Base-by-base conservation (phyloP, 768 basidiomycete genomes). In the Suillus subalutaceus region DNA sequence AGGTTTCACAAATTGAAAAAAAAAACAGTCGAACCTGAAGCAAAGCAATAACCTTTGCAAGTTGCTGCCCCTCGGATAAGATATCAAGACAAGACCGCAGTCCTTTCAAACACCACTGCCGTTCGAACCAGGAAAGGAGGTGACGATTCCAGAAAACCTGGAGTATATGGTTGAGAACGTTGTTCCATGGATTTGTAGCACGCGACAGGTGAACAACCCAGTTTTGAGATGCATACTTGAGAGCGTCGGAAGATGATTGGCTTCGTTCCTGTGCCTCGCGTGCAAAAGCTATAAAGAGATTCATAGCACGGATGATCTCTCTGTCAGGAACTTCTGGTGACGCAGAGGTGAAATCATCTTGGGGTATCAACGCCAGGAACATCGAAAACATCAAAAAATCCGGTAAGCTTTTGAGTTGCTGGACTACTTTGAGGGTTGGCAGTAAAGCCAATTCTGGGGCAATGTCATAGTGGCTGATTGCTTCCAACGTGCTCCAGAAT, bases 161-260 rank as follows among this genome's bases (percentile, higher is more conserved):
- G n/a, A 48, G n/a, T 48, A n/a, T 10, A n/a, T 6, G n/a, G 4
- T 12, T 23, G 46, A n/a, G 12, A 4, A 10, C n/a, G 46, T n/a
- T 20, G 10, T 48, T 10, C 46, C 0, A 10, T 5, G 46, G 46
- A n/a, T 48, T 4, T 48, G 46, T 10, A 48, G n/a, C 46, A n/a
- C n/a, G 5, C 46, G 12, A 48, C 9, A 48, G 20, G n/a, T 48
- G n/a, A 8, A 9, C 8, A 8, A 20, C n/a, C 46, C n/a, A 48
- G n/a, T 48, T 48, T n/a, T 48, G 46, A n/a, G n/a, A 48, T 10
- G 46, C 46, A n/a, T 48, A 48, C 46, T 48, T n/a, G n/a, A 48
- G 46, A n/a, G 46, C 12, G 46, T 48, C 10, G 10, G 46, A 48
- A n/a, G 46, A 48, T n/a, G 4, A 48, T 48, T 2, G 46, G n/a